Conservation (phyloP, 148 eudicot species). For the Diospyros kaki region DNA sequence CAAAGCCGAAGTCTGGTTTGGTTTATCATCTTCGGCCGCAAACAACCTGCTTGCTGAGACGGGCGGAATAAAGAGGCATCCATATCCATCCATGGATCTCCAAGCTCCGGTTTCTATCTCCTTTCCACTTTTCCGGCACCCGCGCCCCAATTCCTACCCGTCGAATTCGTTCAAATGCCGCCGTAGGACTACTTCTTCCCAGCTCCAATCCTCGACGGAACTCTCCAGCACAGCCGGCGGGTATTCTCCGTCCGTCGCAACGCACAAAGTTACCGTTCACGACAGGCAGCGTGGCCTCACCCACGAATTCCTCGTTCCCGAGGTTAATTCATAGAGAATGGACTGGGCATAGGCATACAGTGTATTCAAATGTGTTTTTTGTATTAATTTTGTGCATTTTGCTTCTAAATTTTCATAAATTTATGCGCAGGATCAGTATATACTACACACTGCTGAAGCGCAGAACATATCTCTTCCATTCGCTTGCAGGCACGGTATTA, state of each 20-base stretch:
- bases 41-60: not conserved
- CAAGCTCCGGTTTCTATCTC: conserved; percentile 27
- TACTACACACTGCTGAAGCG: conserved; percentile 87
- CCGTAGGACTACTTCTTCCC: conserved; percentile 39
- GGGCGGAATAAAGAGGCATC: too few relatives aligned
- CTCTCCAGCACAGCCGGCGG: conserved; percentile 17
- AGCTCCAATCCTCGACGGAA: conserved; percentile 32
- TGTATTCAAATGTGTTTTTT: not conserved
- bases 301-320: conserved; percentile 85
- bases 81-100: conserved; percentile 31
- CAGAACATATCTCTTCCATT: conserved; percentile 82
- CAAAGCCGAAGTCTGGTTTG: not conserved
- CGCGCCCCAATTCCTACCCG: conserved; percentile 7
- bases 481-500: conserved; percentile 97
- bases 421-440: conserved; percentile 72
- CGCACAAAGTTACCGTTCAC: conserved; percentile 77
- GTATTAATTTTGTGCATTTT: not conserved
- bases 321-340: conserved; percentile 33
- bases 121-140: conserved; percentile 31
- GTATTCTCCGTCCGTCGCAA: conserved; percentile 28
- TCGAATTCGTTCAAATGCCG: conserved; percentile 18
- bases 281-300: conserved; percentile 69
- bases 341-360: not conserved
- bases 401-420: not conserved
- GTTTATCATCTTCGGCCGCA: conserved; percentile 8